Evolutionary conservation across 2,329 filamentous ascomycete genomes (phyloP), one percentile per base, ranked within the genome.

Genomic region (Chalaropsis ovoidea): DNA sequence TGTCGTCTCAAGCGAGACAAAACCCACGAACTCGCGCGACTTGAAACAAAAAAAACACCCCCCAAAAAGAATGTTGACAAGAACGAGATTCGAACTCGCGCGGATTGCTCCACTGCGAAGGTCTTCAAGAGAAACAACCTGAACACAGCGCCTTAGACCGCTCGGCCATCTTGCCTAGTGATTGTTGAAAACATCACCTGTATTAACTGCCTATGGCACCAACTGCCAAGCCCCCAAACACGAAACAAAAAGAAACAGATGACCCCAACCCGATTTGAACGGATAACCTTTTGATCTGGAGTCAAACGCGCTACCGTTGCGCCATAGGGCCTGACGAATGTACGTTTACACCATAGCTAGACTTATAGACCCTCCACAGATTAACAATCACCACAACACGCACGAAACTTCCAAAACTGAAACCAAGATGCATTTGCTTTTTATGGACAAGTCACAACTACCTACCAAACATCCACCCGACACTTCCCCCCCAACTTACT

Each of bases 1-100:
- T 39, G 35, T 39, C 35, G 8, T 39, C 35, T 10, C 6, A 31
- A 31, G 31, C n/a, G 31, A 31, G 31, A 31, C 31, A 31, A 31
- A 31, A 31, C 31, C 31, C 2, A 31, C 2, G 6, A 31, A 31
- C 31, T 3, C 31, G 31, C 31, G 6, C 2, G 31, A n/a, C n/a
- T n/a, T 31, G 6, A 39, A 39, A 39, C 4, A 39, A 7, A 39
- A 39, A 8, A 39, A 10, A n/a, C n/a, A n/a, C n/a, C n/a, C n/a
- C n/a, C n/a, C n/a, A 39, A 10, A 39, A 39, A 10, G 24, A 72
- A 71, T 72, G 71, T 73, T 72, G 69, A 70, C 69, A 70, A 70
- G 70, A 73, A 73, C 74, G 72, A 71, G 66, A 67, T 67, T 67
- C 62, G 63, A 67, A 67, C 66, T 65, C 66, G 63, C 66, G 65